Base-by-base conservation (phyloP, 129 eudicot genomes). In the Flaveria sonorensis region DNA sequence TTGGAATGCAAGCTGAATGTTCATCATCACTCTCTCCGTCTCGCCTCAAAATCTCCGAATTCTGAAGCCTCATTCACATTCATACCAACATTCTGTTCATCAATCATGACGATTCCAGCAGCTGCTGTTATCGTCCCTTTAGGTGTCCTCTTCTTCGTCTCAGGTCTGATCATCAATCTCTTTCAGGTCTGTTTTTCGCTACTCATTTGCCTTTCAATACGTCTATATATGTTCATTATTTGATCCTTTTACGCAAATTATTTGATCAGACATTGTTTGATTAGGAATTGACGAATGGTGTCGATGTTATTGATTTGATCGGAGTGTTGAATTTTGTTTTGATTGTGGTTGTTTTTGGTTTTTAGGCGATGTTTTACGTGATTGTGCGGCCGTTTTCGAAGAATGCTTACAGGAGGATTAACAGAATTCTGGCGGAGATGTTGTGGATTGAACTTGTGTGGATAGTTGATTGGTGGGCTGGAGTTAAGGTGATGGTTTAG, bases 381-480 rank as follows among this genome's bases (percentile, higher is more conserved):
- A 79, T 83, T 55, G 83, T 93, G 60, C 79, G 97, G 81, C 98
- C 98, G 32, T 51, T 91, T 50, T 93, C 96, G 23, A 93, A 89
- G 90, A 93, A 77, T 63, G 79, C 69, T 0, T 93, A 93, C 83
- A 80, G 97, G 81, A 87, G 91, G 89, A 91, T 93, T 62, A 91
- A 89, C 77, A 86, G 97, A 76, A 81, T 68, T 83, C 87, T 91
- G 72, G 93, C 92, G 2, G 98, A 93, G 63, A 78, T 93, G 64
- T 72, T 93, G 82, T 93, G 97, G 98, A 87, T 91, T 74, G 93
- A 93, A 87, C 97, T 93, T 47, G 96, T 93, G 19, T 93, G 98
- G 97, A 72, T 93, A n/a, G 82, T 89, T 45, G 98, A 93, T 85
- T 93, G 98, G 98, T 89, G 97, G 98, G 97, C 97, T 47, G 92